phyloP scores from a whole-genome alignment of 2,329 filamentous ascomycete genomes.

The Fusarium decemcellulare region DNA sequence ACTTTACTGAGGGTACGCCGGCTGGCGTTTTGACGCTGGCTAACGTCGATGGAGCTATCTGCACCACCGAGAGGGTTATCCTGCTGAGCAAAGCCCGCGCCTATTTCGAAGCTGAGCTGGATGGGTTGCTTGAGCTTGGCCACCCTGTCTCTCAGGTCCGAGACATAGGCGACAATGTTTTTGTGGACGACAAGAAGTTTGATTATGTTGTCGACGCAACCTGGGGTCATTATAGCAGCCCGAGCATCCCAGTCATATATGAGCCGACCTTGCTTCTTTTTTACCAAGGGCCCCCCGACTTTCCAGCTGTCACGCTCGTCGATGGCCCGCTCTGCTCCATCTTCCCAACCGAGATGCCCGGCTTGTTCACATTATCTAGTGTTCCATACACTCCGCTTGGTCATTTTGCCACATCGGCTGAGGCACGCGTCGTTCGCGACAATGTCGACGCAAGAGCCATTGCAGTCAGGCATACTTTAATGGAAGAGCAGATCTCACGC shows the following conservation, averaged over 20 bases:
- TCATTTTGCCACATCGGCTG: conserved; percentile 6
- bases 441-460: conserved; percentile 6
- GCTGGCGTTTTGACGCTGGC: too few species aligned
- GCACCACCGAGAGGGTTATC: too few species aligned
- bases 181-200: too few species aligned
- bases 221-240: too few species aligned
- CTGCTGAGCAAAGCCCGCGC: too few species aligned
- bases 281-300: conserved; percentile 7
- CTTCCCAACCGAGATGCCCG: conserved; percentile 9
- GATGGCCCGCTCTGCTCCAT: conserved; percentile 9
- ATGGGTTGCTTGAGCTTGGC: too few species aligned
- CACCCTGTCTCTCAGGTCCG: too few species aligned
- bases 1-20: too few species aligned
- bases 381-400: conserved; percentile 16
- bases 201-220: too few species aligned
- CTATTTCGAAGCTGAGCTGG: too few species aligned
- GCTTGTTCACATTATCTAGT: conserved; percentile 13
- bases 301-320: conserved; percentile 12
- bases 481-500: conserved; percentile 11
- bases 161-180: too few species aligned
- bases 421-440: conserved; percentile 10
- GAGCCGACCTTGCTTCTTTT: conserved; percentile 12
- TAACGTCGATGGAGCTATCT: too few species aligned
- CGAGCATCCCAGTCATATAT: background rate
- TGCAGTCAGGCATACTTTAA: background rate